Percentiles rank a stretch among this genome's conserved stretches.
phyloP scores from a whole-genome alignment of 169 alveolate species.

The Plasmodium gaboni region DNA sequence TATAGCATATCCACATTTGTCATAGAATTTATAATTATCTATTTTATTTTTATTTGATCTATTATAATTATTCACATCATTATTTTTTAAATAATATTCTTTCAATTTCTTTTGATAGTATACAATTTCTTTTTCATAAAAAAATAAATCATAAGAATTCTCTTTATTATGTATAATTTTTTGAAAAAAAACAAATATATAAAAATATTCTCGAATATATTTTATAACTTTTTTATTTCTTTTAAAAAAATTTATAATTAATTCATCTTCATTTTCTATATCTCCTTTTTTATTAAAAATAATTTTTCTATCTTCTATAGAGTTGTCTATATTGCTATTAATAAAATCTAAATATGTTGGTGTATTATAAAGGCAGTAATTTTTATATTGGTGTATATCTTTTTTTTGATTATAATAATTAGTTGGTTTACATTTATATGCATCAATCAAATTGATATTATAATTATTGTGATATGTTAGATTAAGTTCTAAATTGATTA shows the following conservation, averaged over 20 bases:
- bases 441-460: too few relatives aligned
- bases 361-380: too few relatives aligned
- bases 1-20: neutral
- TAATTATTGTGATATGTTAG: too few relatives aligned
- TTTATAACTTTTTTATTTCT: conserved; percentile 6
- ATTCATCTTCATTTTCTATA: neutral
- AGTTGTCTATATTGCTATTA: too few relatives aligned
- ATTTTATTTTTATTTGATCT: too few relatives aligned
- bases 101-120: conserved; percentile 30
- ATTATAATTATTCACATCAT: neutral
- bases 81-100: neutral
- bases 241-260: conserved; percentile 27
- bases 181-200: conserved; percentile 30
- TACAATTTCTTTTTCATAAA: conserved; percentile 23
- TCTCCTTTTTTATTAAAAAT: conserved; percentile 3
- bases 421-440: too few relatives aligned
- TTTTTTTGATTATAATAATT: too few relatives aligned
- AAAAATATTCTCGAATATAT: conserved; percentile 57
- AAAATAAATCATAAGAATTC: conserved; percentile 2
- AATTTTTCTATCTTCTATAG: neutral
- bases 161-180: conserved; percentile 14
- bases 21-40: neutral
- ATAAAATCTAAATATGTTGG: too few relatives aligned
- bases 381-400: too few relatives aligned
- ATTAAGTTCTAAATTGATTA: neutral